Conservation (phyloP, 2,329 filamentous ascomycete species). For the Colletotrichum sp. region DNA sequence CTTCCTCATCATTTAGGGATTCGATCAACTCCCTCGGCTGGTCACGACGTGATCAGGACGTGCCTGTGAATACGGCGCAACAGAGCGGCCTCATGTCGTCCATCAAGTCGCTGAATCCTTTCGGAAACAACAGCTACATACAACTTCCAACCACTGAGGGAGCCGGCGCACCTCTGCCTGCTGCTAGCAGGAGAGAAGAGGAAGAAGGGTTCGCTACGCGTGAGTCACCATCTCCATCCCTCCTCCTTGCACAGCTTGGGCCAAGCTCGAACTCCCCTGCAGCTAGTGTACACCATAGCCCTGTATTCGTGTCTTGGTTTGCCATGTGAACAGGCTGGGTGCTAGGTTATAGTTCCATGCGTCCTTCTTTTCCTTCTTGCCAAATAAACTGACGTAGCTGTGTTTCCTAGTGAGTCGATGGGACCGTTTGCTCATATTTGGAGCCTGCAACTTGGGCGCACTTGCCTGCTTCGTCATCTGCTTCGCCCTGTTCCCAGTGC, state of each 20-base stretch:
- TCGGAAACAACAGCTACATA: conserved; percentile 85
- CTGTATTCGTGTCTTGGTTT: conserved; percentile 32
- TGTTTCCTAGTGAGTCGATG: conserved; percentile 82
- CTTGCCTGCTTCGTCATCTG: conserved; percentile 91
- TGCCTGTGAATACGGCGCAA: conserved; percentile 74
- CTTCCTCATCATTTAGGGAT: conserved; percentile 87
- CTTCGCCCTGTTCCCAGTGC: conserved; percentile 86
- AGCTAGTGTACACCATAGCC: conserved; percentile 51
- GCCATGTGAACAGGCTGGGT: conserved; percentile 39
- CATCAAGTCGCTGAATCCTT: conserved; percentile 86
- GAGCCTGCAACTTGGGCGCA: conserved; percentile 87
- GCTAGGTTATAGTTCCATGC: conserved; percentile 3
- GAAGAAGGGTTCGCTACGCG: conserved; percentile 94
- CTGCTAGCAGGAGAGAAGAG: conserved; percentile 84
- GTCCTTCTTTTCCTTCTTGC: conserved; percentile 25
- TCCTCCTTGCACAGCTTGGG: conserved; percentile 21
- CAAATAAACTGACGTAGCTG: conserved; percentile 33
- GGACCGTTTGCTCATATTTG: conserved; percentile 94
- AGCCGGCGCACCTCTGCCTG: conserved; percentile 84
- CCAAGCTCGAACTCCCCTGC: conserved; percentile 41
- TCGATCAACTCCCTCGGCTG: conserved; percentile 95
- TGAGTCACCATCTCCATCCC: conserved; percentile 62
- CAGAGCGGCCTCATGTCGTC: conserved; percentile 79
- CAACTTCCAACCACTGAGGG: conserved; percentile 85
- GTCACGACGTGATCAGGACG: conserved; percentile 82